Evolutionary conservation across 2,329 filamentous ascomycete genomes (phyloP), one percentile per base, ranked within the genome.

Genomic region (Moelleriella libera): DNA sequence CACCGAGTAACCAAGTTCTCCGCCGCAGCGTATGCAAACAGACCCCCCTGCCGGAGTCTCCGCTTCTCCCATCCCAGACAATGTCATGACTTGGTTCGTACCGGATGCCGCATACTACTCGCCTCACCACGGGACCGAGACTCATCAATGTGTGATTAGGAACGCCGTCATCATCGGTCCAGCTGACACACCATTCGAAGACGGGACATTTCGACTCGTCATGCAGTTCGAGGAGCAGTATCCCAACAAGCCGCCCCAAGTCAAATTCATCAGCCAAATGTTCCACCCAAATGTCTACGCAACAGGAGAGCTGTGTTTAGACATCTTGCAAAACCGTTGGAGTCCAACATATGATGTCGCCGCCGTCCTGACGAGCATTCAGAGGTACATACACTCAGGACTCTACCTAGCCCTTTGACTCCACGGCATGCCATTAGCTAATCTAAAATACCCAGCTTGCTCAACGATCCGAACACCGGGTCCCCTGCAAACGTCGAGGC

Each of bases 171-270:
- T 98, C 52, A 97, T 98, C 58, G 90, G 90, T 8, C 90, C 90
- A 40, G 88, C 88, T 50, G 92, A 98, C 60, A 98, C 92, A 1
- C 90, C 92, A 1, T 98, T 97, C 60, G 92, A 98, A 68, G 92
- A 98, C 65, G 92, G 92, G 52, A 98, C 92, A 28, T 98, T 98
- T 65, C 78, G 90, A 55, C 82, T 98, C 9, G 89, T 97, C 46
- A 97, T 98, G 90, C 88, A 96, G 62, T 98, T 98, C 58, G 92
- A 97, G 63, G 92, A 98, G 66, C 89, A 95, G 60, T 98, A 98
- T 59, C 92, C 92, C 31, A 98, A 97, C 70, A 97, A 97, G 65
- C 92, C 92, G 5, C 92, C 92, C 0, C 85, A 88, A 34, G 92
- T 97, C 68, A 97, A 97, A 63, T 98, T 98, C 65, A 94, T 98